Conservation (phyloP, 2,329 filamentous ascomycete genomes). For the Aspergillus phoenicis region DNA sequence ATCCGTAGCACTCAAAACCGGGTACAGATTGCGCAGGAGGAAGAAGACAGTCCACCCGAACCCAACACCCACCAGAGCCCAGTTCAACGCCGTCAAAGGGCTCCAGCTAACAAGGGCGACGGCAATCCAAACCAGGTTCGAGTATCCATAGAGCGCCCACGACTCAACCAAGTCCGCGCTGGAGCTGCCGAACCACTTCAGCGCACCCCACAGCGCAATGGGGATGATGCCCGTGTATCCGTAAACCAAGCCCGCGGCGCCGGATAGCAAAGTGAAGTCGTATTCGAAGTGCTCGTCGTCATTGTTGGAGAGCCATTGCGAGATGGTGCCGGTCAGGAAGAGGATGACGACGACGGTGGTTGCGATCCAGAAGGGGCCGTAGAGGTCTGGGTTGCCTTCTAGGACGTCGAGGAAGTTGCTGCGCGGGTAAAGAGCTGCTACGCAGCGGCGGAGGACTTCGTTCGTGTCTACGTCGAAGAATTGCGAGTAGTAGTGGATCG, state of each 20-base stretch:
- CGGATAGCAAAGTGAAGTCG: constrained; percentile 86
- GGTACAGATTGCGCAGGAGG: constrained; percentile 82
- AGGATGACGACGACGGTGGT: constrained; percentile 95
- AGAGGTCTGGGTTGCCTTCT: constrained; percentile 94
- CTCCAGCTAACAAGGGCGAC: constrained; percentile 92
- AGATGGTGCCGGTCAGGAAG: constrained; percentile 93
- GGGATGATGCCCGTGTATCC: constrained; percentile 91
- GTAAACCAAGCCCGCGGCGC: constrained; percentile 89
- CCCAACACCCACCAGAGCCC: constrained; percentile 85
- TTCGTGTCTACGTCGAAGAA: constrained; percentile 98
- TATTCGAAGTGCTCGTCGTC: constrained; percentile 77
- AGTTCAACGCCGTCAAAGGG: constrained; percentile 83
- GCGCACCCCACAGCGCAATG: constrained; percentile 77
- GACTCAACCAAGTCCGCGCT: constrained; percentile 92
- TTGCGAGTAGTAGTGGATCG: constrained; percentile 88
- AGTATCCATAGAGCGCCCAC: constrained; percentile 93
- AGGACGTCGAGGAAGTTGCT: constrained; percentile 96
- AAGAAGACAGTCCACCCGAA: constrained; percentile 83
- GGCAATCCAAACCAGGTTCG: constrained; percentile 95
- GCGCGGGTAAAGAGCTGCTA: constrained; percentile 84
- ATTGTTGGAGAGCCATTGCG: constrained; percentile 75
- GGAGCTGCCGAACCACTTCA: constrained; percentile 95
- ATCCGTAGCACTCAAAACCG: constrained; percentile 89
- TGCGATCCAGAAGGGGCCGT: constrained; percentile 98
- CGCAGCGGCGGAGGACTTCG: constrained; percentile 83